Base-by-base conservation (phyloP, 1,284 basidiomycete genomes). In the Cutaneotrichosporon sp. region DNA sequence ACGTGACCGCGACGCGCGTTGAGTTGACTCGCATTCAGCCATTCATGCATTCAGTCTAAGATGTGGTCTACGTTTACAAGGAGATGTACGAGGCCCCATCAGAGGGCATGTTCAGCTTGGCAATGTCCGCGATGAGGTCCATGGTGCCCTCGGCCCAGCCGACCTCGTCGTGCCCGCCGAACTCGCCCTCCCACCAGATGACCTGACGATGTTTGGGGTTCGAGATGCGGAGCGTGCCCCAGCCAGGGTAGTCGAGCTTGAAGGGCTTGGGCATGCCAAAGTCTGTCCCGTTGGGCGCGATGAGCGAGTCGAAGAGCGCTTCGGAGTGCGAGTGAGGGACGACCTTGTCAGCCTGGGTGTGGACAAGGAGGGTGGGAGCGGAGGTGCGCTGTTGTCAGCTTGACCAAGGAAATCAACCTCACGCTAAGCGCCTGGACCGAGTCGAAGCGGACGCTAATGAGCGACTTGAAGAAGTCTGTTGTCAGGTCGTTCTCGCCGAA, bases 261-360 rank as follows among this genome's bases (percentile, higher is more conserved):
- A 54, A 36, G 24, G 58, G 22, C 25, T 56, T 18, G 7, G 11
- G 16, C 25, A 11, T 45, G 29, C n/a, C 38, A 20, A 34, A 42
- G 33, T 14, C 24, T 6, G 38, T 60, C 47, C 42, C 55, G 57
- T 58, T 59, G 3, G 58, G 59, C 6, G 49, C 42, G 9, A 49
- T 9, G 22, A 93, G 85, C 0, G 84, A 81, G 43, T 88, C 81
- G 74, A 92, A 91, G 18, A 95, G 83, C 0, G 81, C 80, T n/a
- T 83, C 82, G 0, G 90, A 90, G 74, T 97, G 94, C 0, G 83
- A 81, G 69, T 84, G 79, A 0, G 90, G 90, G 57, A 97, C 94
- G 43, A 92, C 88, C 71, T 82, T 83, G 79, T 97, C 94, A 72
- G 92, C 83, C 67, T 86, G 83, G 1, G 92, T 87, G 74, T 97